A percentile compares a stretch with the other conserved stretches of the same genome.
Evolutionary conservation across 1,284 basidiomycete species (phyloP).

Genomic region (Anthracocystis setariae): DNA sequence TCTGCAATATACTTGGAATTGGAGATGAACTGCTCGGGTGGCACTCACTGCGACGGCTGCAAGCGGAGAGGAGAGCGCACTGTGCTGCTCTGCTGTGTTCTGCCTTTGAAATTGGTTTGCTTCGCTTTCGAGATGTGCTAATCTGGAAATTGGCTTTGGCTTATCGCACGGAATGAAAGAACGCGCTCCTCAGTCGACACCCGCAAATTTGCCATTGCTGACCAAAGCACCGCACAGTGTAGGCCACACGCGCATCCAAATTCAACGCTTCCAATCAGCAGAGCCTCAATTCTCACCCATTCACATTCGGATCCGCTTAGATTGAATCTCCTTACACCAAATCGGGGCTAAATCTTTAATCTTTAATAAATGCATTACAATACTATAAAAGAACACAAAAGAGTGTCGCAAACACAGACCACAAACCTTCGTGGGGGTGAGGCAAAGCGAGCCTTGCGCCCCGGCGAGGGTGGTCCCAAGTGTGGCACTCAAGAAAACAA

Average conservation of each 20-base stretch:
- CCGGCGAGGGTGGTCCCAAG: too few relatives aligned
- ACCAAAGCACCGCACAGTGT: slow-evolving; percentile 26
- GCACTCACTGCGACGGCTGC: slow-evolving; percentile 17
- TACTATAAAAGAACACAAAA: too few relatives aligned
- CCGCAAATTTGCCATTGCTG: slow-evolving; percentile 23
- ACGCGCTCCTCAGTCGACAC: slow-evolving; percentile 13
- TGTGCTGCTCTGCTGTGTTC: slow-evolving; percentile 2
- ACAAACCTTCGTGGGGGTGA: too few relatives aligned
- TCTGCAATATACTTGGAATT: slow-evolving; percentile 19
- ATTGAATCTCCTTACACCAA: not conserved
- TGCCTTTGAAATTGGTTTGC: slow-evolving; percentile 1
- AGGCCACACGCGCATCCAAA: slow-evolving; percentile 16
- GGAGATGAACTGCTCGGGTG: slow-evolving; percentile 13
- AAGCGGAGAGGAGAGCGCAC: slow-evolving; percentile 6
- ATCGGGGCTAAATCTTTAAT: too few relatives aligned
- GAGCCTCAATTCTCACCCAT: slow-evolving; percentile 25
- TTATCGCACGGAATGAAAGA: slow-evolving; percentile 19
- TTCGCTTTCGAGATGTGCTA: slow-evolving; percentile 27
- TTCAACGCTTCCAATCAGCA: slow-evolving; percentile 25
- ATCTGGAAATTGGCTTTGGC: slow-evolving; percentile 8
- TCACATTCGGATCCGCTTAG: slow-evolving; percentile 21
- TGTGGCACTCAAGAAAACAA: too few relatives aligned
- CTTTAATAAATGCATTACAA: too few relatives aligned
- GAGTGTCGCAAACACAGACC: too few relatives aligned
- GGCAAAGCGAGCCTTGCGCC: too few relatives aligned